phyloP scores from a whole-genome alignment of 257 asterid species.

The Avicennia marina region DNA sequence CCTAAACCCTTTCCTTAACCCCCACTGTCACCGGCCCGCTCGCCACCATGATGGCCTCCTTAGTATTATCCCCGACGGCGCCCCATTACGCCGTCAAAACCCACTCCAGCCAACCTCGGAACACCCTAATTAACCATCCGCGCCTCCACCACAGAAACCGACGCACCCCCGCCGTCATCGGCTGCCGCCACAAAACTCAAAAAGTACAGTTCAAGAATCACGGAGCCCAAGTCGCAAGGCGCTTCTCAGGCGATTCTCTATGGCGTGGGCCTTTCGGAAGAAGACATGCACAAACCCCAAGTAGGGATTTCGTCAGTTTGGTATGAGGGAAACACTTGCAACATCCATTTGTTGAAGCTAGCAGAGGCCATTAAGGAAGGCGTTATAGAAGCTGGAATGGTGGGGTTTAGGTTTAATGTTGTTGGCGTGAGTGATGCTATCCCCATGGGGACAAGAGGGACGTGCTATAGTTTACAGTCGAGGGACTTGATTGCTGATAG shows the following conservation, averaged over 20 bases:
- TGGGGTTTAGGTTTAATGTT: conserved; percentile 89
- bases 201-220: conserved; percentile 84
- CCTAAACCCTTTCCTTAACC: no score
- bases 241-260: conserved; percentile 95
- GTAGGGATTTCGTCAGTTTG: conserved; percentile 95
- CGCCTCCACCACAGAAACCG: conserved; percentile 39
- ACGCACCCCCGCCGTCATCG: conserved; percentile 33
- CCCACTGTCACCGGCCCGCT: no score
- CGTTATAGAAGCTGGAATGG: conserved; percentile 79
- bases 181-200: conserved; percentile 40
- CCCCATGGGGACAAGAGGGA: conserved; percentile 97
- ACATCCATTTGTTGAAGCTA: conserved; percentile 84
- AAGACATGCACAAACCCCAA: conserved; percentile 83
- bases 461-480: conserved; percentile 94
- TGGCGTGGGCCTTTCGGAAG: conserved; percentile 93
- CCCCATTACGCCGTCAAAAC: not conserved
- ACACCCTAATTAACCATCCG: conserved; percentile 28
- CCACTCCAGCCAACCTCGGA: not conserved
- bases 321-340: conserved; percentile 98
- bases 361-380: conserved; percentile 92
- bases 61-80: no score
- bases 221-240: conserved; percentile 91
- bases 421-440: conserved; percentile 97
- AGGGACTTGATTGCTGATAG: conserved; percentile 99
- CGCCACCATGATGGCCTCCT: no score